Conservation (phyloP, 2,329 filamentous ascomycete species). For the Chaetoscypha palmicola region DNA sequence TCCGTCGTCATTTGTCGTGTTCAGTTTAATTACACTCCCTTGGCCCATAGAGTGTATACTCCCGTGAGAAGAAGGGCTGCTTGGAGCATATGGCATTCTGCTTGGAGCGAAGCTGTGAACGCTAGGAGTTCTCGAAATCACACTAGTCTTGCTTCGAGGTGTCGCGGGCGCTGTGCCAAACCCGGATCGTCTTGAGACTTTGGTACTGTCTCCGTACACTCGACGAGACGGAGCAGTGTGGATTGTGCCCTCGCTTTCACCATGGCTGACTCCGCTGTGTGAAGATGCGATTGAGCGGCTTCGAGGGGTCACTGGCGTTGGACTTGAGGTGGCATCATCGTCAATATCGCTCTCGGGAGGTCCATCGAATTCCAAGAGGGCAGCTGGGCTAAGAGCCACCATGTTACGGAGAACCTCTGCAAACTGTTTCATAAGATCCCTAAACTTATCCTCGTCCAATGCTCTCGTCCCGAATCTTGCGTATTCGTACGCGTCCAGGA, state of each 20-base stretch:
- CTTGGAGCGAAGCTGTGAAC: conserved; percentile 23
- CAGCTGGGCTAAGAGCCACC: conserved; percentile 38
- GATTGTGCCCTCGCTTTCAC: conserved; percentile 27
- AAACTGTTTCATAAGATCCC: conserved; percentile 75
- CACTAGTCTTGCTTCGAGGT: conserved; percentile 19
- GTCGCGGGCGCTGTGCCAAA: conserved; percentile 25
- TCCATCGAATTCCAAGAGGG: conserved; percentile 21
- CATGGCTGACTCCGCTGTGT: conserved; percentile 18
- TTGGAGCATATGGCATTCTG: conserved; percentile 19
- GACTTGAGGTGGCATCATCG: conserved; percentile 21
- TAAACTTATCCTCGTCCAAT: conserved; percentile 64
- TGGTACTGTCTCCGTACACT: conserved; percentile 10
- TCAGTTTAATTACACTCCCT: conserved; percentile 28
- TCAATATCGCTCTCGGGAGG: conserved; percentile 27
- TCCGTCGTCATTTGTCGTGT: conserved; percentile 18
- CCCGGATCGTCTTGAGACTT: conserved; percentile 12
- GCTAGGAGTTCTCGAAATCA: conserved; percentile 18
- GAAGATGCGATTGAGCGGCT: conserved; percentile 25
- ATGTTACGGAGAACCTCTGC: conserved; percentile 73
- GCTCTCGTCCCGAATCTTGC: conserved; percentile 72
- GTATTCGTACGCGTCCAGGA: conserved; percentile 71
- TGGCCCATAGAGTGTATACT: conserved; percentile 25
- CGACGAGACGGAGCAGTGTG: conserved; percentile 23
- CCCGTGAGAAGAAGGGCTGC: conserved; percentile 16
- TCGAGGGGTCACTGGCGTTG: conserved; percentile 20